These are phyloP conservation scores for Silene coronaria DNA, from an alignment of 179 eudicot genomes.

Conservation along the genomic window DNA sequence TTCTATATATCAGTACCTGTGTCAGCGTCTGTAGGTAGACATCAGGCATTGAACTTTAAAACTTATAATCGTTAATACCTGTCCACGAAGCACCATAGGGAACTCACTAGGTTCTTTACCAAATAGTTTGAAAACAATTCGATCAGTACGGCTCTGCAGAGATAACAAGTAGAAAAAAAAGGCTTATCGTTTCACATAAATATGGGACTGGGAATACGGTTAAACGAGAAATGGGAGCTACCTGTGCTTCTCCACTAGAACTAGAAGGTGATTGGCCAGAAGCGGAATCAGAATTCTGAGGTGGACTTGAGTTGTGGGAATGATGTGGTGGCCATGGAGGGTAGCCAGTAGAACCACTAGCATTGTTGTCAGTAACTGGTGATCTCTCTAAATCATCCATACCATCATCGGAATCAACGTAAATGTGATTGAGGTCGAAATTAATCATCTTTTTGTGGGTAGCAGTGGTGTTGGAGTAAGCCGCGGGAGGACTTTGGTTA, in stretches of 20 bases:
- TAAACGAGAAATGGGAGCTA: slow-evolving; percentile 13
- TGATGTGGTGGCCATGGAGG: slow-evolving; percentile 47
- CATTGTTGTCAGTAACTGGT: slow-evolving; percentile 29
- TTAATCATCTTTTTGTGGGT: slow-evolving; percentile 41
- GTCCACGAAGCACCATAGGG: slow-evolving; percentile 40
- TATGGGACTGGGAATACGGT: not conserved
- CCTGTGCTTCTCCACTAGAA: slow-evolving; percentile 85
- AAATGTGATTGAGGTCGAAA: slow-evolving; percentile 66
- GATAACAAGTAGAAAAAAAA: slow-evolving; percentile 1
- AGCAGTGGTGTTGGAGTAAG: slow-evolving; percentile 34
- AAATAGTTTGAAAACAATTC: slow-evolving; percentile 55
- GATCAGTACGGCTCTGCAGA: slow-evolving; percentile 44
- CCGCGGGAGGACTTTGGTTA: slow-evolving; percentile 32
- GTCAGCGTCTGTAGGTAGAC: not conserved
- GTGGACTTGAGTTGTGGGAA: slow-evolving; percentile 62
- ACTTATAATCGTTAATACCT: slow-evolving; percentile 29
- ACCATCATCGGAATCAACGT: slow-evolving; percentile 65
- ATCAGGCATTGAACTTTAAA: not conserved
- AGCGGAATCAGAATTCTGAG: slow-evolving; percentile 67
- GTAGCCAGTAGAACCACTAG: slow-evolving; percentile 30
- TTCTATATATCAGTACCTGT: slow-evolving; percentile 15
- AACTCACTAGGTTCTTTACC: slow-evolving; percentile 59
- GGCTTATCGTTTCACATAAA: not conserved
- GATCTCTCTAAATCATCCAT: slow-evolving; percentile 45
- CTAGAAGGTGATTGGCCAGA: slow-evolving; percentile 71